These are phyloP conservation scores for Hymenoscyphus fraxineus DNA, from an alignment of 2,329 filamentous ascomycete genomes.

Conservation along the genomic window DNA sequence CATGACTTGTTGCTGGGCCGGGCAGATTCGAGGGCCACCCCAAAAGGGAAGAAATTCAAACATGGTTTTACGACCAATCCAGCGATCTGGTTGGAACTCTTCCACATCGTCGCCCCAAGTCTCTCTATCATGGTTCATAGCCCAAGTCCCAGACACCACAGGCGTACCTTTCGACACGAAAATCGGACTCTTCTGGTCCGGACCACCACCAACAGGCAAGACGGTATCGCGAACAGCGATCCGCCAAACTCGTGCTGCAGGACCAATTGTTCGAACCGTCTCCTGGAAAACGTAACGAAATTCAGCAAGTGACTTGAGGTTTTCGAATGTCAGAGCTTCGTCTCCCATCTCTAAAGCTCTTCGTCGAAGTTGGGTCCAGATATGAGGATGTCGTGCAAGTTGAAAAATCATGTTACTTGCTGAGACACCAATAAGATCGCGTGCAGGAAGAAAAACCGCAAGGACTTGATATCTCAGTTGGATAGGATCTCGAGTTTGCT, in stretches of 20 bases:
- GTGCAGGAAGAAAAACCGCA: constrained; percentile 50
- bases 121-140: constrained; percentile 36
- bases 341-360: constrained; percentile 11
- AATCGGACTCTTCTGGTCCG: constrained; percentile 26
- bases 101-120: constrained; percentile 71
- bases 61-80: constrained; percentile 56
- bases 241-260: background rate
- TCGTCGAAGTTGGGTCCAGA: constrained; percentile 10
- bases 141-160: constrained; percentile 24
- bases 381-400: constrained; percentile 38
- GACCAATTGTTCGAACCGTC: constrained; percentile 4
- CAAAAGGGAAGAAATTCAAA: constrained; percentile 78
- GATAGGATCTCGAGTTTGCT: constrained; percentile 41
- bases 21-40: constrained; percentile 60
- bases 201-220: constrained; percentile 32
- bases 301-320: constrained; percentile 7
- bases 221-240: constrained; percentile 5
- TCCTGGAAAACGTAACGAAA: constrained; percentile 2
- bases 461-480: constrained; percentile 39
- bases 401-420: constrained; percentile 45
- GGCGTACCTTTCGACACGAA: constrained; percentile 24
- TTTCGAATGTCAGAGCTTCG: constrained; percentile 16
- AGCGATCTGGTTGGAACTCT: constrained; percentile 71
- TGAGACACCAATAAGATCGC: constrained; percentile 51
- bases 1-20: constrained; percentile 16